Evolutionary conservation across 73 alveolate species (phyloP).

Genomic region (Durusdinium trenchii): DNA sequence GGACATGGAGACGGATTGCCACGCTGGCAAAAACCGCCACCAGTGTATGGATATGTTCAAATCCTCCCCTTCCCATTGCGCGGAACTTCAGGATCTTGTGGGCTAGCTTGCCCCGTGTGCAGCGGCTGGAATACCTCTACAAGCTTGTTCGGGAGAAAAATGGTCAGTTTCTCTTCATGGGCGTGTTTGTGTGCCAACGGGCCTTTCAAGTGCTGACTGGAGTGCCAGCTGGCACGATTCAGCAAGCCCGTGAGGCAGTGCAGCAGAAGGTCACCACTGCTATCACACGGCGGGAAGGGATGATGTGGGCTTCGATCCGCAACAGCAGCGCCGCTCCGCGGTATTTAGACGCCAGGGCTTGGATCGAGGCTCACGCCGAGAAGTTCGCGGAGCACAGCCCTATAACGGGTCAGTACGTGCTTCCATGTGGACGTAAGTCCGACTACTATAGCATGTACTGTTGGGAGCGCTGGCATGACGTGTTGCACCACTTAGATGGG

Average conservation of each 20-base stretch:
- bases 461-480: not conserved
- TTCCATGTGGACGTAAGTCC: not conserved
- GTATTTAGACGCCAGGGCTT: not conserved
- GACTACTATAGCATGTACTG: not conserved
- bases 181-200: not conserved
- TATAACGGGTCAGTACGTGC: not conserved
- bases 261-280: not conserved
- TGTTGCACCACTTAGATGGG: not conserved
- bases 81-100: conserved; percentile 20
- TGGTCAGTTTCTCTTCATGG: not conserved
- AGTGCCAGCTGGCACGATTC: not conserved
- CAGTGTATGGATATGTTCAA: not conserved
- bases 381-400: not conserved
- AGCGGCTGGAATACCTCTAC: conserved; percentile 12
- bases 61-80: not conserved
- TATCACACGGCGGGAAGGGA: not conserved
- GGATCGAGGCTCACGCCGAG: not conserved
- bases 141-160: not conserved
- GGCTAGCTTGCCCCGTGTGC: conserved; percentile 12
- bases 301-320: not conserved
- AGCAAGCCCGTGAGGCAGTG: not conserved
- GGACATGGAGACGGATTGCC: not conserved
- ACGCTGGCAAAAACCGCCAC: not conserved
- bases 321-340: not conserved
- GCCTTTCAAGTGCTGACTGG: conserved; percentile 20